Base-by-base conservation (phyloP, 169 alveolate species). In the Blepharisma undulans region DNA sequence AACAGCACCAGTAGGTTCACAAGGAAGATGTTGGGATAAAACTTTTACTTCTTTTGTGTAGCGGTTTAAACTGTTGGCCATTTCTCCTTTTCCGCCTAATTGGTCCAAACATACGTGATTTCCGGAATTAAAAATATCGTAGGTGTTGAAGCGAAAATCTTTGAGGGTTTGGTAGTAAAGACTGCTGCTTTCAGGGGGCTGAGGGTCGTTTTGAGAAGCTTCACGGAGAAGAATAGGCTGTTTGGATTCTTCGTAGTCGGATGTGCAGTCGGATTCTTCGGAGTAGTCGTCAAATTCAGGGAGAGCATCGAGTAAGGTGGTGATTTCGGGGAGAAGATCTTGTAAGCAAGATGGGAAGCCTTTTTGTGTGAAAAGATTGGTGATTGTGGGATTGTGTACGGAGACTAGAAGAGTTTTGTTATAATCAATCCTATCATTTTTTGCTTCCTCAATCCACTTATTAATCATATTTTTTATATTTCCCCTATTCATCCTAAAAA, bases 1-100 rank as follows among this genome's bases (percentile, higher is more conserved):
- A 18, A 97, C 94, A 25, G 98, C 95, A 89, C 95, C 97, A n/a
- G 98, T 96, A 61, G 93, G 93, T 32, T 96, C 98, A 25, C 88
- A 87, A 32, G 92, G 88, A n/a, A 87, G 48, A 30, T n/a, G 21
- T 10, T 71, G 25, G 16, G 84, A 61, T 7, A 86, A 22, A 5
- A 22, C 71, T 61, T 59, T 86, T 2, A 86, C 33, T 72, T 86
- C 90, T 34, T 59, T 34, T 19, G 22, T 82, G 34, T 30, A 59
- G 2, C 89, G 89, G 5, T n/a, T 30, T 6, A 48, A 7, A 8
- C 36, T 48, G 30, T 16, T 22, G 4, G 32, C 32, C 32, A 36
- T 36, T 36, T 36, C 60, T 36, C 34, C 85, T 22, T 72, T 48
- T 4, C 34, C 36, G 2, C 29, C 21, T 8, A 36, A 8, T 36